Conservation (phyloP, 495 filamentous ascomycete species). For the Penicillium atrosanguineum region DNA sequence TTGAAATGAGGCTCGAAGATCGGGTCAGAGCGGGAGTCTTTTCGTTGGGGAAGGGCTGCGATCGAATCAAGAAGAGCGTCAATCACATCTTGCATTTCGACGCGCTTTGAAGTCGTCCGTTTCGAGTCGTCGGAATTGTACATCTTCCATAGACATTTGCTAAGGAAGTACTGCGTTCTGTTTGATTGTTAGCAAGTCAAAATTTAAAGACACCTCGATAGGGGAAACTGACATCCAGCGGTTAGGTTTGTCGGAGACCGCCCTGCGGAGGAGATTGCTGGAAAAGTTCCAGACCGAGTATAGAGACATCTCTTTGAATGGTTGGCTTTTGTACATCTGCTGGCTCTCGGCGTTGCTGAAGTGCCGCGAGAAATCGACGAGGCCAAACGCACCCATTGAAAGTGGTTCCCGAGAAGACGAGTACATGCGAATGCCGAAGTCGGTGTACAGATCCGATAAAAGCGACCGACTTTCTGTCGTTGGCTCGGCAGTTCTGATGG, state of each 20-base stretch:
- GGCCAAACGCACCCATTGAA: conserved; percentile 78
- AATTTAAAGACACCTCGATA: neutral
- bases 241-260: conserved; percentile 69
- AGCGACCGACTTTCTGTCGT: conserved; percentile 61
- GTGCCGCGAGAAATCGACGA: conserved; percentile 71
- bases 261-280: conserved; percentile 70
- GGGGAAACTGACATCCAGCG: conserved; percentile 71
- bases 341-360: conserved; percentile 64
- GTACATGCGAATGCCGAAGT: conserved; percentile 89
- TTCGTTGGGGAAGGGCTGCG: conserved; percentile 74
- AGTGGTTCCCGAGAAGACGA: conserved; percentile 88
- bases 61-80: conserved; percentile 72
- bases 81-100: conserved; percentile 58
- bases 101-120: conserved; percentile 45
- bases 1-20: conserved; percentile 97
- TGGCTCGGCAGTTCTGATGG: conserved; percentile 59
- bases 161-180: conserved; percentile 83
- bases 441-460: conserved; percentile 79
- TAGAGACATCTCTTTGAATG: conserved; percentile 68
- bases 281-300: conserved; percentile 89
- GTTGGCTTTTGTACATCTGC: conserved; percentile 69
- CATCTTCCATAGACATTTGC: conserved; percentile 98
- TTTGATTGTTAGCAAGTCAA: conserved; percentile 6
- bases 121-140: conserved; percentile 56
- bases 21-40: conserved; percentile 72